Evolutionary conservation across 2,329 filamentous ascomycete genomes (phyloP), one percentile per base, ranked within the genome.

Genomic region (Venturia nashicola): DNA sequence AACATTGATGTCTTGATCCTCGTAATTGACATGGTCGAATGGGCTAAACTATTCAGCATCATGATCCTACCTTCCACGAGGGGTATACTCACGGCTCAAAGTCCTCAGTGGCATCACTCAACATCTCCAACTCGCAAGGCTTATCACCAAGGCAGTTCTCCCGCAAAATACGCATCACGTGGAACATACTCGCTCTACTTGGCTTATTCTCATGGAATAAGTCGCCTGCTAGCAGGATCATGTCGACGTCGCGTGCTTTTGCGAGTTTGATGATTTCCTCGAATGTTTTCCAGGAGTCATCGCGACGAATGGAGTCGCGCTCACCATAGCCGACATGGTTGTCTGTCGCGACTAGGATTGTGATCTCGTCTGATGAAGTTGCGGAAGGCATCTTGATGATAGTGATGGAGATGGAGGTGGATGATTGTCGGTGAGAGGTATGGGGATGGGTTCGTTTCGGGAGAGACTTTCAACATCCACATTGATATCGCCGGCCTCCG

Each of bases 141-240:
- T 95, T 97, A 77, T 96, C 90, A 43, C 95, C 94, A 5, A 95
- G 84, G 72, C 94, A 97, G 72, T 97, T 96, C 80, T 91, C 88
- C 62, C 94, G 87, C 39, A 99, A 81, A 2, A 90, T 94, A 40
- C 91, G 87, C 91, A 97, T 97, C 66, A 99, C 94, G 73, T 99
- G 91, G 73, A 94, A 97, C 83, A 99, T 90, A 36, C 92, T 87
- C 72, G 97, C 96, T 65, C 94, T 85, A 7, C 91, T 97, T 3
- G 94, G 95, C 71, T 96, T 96, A 75, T 99, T 99, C 69, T 99
- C 93, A 73, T 99, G 95, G 72, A 99, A 99, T 0, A 99, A 83
- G 73, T 99, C 94, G 59, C 94, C 94, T 2, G 88, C 93, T 5
- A 99, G 85, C 2, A 99, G 82, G 0, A 99, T 89, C 94, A 99